These are phyloP conservation scores for Inonotus obliquus DNA, from an alignment of 1,284 basidiomycete genomes.

Conservation along the genomic window DNA sequence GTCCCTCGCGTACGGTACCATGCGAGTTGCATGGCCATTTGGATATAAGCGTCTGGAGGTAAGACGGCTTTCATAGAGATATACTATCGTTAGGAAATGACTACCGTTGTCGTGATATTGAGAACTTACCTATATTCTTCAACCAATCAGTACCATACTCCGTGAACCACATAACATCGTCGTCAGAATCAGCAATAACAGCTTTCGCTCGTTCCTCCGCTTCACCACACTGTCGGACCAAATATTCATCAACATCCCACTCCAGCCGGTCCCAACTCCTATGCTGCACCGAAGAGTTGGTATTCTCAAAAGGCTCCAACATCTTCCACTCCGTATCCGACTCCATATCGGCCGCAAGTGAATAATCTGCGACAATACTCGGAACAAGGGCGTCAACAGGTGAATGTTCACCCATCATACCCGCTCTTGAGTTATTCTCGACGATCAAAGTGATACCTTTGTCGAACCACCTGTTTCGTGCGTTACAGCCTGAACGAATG, in stretches of 20 bases:
- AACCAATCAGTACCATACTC: constrained; percentile 93
- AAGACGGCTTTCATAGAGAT: constrained; percentile 50
- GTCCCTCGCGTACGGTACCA: constrained; percentile 78
- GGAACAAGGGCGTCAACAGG: constrained; percentile 91
- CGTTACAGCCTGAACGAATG: constrained; percentile 65
- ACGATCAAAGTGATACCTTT: constrained; percentile 83
- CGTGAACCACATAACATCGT: constrained; percentile 80
- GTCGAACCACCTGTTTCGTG: constrained; percentile 90
- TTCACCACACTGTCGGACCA: constrained; percentile 52
- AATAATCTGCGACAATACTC: constrained; percentile 86
- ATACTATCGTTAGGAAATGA: not conserved
- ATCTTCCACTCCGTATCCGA: constrained; percentile 30
- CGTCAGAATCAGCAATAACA: constrained; percentile 79
- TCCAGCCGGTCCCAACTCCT: constrained; percentile 65
- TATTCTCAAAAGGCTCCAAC: not conserved
- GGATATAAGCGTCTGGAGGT: constrained; percentile 88
- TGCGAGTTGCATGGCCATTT: constrained; percentile 92
- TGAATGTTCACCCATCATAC: constrained; percentile 90
- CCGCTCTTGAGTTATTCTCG: constrained; percentile 82
- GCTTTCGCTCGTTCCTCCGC: constrained; percentile 57
- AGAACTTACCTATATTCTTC: constrained; percentile 61
- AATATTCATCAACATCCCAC: constrained; percentile 69
- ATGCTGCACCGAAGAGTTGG: not conserved
- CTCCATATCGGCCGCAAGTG: constrained; percentile 62
- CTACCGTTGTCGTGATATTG: not conserved